These are phyloP conservation scores for Annulohypoxylon stygium DNA, from an alignment of 495 filamentous ascomycete genomes.

Conservation along the genomic window DNA sequence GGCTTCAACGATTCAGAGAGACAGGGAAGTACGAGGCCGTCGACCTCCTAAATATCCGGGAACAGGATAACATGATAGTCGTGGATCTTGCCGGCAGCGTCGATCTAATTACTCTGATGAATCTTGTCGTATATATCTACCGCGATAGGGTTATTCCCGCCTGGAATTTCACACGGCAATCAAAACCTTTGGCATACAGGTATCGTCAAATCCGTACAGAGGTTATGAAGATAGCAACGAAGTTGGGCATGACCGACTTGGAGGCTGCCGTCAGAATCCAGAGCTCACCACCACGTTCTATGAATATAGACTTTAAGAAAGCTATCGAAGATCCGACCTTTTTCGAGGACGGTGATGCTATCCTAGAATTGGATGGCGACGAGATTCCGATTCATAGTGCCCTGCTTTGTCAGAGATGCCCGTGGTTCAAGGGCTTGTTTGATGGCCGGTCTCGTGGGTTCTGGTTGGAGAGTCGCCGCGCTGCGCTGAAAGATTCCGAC, in stretches of 20 bases:
- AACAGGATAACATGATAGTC: constrained; percentile 62
- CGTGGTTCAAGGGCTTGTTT: constrained; percentile 93
- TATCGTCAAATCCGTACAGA: constrained; percentile 85
- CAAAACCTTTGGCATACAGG: constrained; percentile 70
- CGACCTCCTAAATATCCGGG: constrained; percentile 72
- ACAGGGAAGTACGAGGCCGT: constrained; percentile 51
- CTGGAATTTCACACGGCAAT: constrained; percentile 80
- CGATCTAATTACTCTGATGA: constrained; percentile 81
- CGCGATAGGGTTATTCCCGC: constrained; percentile 83
- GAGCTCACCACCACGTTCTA: constrained; percentile 69
- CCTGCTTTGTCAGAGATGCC: constrained; percentile 85
- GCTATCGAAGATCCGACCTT: constrained; percentile 76
- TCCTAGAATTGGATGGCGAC: constrained; percentile 78
- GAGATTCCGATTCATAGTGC: constrained; percentile 79
- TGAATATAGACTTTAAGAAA: constrained; percentile 75
- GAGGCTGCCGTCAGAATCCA: constrained; percentile 83
- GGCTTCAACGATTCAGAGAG: constrained; percentile 66
- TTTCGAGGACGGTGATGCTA: constrained; percentile 79
- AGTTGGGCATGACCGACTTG: constrained; percentile 73
- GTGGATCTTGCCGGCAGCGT: constrained; percentile 71
- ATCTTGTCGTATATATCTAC: constrained; percentile 84
- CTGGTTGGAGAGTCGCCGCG: constrained; percentile 82
- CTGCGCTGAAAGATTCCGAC: constrained; percentile 58
- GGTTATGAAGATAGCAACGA: constrained; percentile 80
- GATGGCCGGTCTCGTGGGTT: constrained; percentile 83